phyloP scores from a whole-genome alignment of 164 flowering plant genomes.

The Liriodendron chinense region DNA sequence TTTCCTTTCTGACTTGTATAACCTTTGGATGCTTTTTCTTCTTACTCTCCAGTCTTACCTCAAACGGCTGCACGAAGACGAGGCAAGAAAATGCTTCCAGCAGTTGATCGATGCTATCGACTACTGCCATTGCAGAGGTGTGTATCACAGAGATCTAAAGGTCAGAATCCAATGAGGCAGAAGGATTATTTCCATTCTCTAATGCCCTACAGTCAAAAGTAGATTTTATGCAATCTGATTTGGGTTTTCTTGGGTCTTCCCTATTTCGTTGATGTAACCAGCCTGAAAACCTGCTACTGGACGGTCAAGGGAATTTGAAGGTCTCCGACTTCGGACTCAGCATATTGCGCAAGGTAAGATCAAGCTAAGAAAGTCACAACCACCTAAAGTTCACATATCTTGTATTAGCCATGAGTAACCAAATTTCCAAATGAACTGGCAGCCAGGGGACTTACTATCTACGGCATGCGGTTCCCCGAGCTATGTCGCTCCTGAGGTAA shows the following conservation, averaged over 20 bases:
- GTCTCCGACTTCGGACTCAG: conserved; percentile 89
- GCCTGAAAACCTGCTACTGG: conserved; percentile 88
- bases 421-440: conserved; percentile 13
- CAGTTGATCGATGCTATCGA: conserved; percentile 84
- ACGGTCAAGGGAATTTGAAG: conserved; percentile 65
- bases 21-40: not conserved
- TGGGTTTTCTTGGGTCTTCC: not conserved
- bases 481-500: conserved; percentile 83
- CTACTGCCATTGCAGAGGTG: conserved; percentile 81
- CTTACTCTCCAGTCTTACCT: conserved; percentile 37
- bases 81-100: conserved; percentile 79
- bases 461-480: conserved; percentile 81
- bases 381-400: not conserved
- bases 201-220: not conserved
- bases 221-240: conserved; percentile 6
- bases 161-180: conserved; percentile 25
- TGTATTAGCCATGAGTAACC: not conserved
- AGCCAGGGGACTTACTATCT: conserved; percentile 55
- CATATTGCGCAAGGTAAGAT: conserved; percentile 46
- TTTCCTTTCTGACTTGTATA: not conserved
- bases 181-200: not conserved
- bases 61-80: conserved; percentile 48
- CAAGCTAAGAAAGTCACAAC: not conserved
- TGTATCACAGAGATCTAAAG: conserved; percentile 90
- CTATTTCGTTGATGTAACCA: conserved; percentile 17